Base-by-base conservation (phyloP, 1,139 yeast species). In the Taphrina deformans region DNA sequence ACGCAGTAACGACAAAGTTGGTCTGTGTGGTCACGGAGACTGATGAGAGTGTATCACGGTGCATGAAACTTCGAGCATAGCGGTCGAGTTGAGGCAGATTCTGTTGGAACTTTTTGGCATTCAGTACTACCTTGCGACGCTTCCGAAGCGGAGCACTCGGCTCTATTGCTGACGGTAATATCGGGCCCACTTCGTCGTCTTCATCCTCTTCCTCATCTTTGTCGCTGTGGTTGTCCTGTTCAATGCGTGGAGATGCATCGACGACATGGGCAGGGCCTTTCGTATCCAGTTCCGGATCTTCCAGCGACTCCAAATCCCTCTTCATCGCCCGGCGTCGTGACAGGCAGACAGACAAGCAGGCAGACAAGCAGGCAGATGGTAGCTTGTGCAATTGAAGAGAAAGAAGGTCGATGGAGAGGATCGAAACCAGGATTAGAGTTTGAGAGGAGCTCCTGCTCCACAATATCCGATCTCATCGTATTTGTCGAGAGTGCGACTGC, bases 1-100 rank as follows among this genome's bases (percentile, higher is more conserved):
- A 76, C 1, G 80, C 79, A 0, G 79, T 73, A 10, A 77, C 72
- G 1, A 80, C 66, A 46, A 76, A 69, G 26, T 71, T 71, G 33
- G 68, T 38, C 53, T 66, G 51, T 18, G 68, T 14, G 45, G 65
- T 44, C 40, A 69, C 69, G 3, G 67, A 65, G 4, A 71, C 65
- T 7, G 65, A 56, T 2, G 72, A 68, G 12, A 75, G 67, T 3
- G 62, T 56, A 5, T 70, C 71, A 14, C 70, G 67, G 63, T 76
- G 78, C 75, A 74, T 72, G 66, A 71, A 74, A 1, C 78, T 75
- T 51, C 69, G 69, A 4, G 71, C 69, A 64, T 75, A 75, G 18
- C 70, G 71, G 14, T 67, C 69, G 55, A 63, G 69, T 45, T 68
- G 65, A 33, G 76, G 75, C 66, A 73, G 66, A 27, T 66, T 67